Percentiles rank a stretch among this genome's conserved stretches.
Conservation (phyloP, 176 grass and related monocot species). For the bread wheat (Triticum aestivum) region DNA sequence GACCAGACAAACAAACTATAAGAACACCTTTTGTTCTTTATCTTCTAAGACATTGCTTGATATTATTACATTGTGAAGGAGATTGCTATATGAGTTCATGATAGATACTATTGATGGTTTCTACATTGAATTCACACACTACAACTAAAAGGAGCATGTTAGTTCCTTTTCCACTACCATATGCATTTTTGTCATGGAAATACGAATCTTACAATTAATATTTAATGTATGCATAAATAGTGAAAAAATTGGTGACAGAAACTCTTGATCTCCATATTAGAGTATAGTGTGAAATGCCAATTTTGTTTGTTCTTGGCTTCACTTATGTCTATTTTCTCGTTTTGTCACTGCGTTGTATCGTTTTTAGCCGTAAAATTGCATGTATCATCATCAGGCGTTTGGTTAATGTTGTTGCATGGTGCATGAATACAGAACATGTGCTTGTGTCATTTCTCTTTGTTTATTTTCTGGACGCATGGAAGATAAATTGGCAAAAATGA, state of each 20-base stretch:
- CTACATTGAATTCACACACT: not conserved
- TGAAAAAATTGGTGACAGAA: not conserved
- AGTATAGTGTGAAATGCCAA: not conserved
- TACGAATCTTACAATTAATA: not conserved
- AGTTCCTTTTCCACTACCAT: not conserved
- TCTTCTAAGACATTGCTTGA: not conserved
- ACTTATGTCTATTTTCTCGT: not conserved
- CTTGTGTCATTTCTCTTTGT: too few relatives aligned
- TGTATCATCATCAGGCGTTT: too few relatives aligned
- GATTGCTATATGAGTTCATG: not conserved
- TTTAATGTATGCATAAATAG: not conserved
- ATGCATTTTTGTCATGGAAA: not conserved
- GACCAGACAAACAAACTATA: not conserved
- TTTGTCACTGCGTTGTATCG: not conserved
- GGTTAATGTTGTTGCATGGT: too few relatives aligned
- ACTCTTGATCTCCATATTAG: not conserved
- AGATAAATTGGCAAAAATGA: too few relatives aligned
- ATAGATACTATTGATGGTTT: not conserved
- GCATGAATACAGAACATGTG: too few relatives aligned
- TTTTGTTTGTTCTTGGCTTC: not conserved
- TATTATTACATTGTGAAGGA: not conserved
- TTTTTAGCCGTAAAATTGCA: not conserved
- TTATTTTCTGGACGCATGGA: too few relatives aligned
- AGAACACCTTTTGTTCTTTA: not conserved
- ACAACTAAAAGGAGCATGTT: not conserved